phyloP scores from a whole-genome alignment of 2,329 filamentous ascomycete genomes.

The Nemania serpens region DNA sequence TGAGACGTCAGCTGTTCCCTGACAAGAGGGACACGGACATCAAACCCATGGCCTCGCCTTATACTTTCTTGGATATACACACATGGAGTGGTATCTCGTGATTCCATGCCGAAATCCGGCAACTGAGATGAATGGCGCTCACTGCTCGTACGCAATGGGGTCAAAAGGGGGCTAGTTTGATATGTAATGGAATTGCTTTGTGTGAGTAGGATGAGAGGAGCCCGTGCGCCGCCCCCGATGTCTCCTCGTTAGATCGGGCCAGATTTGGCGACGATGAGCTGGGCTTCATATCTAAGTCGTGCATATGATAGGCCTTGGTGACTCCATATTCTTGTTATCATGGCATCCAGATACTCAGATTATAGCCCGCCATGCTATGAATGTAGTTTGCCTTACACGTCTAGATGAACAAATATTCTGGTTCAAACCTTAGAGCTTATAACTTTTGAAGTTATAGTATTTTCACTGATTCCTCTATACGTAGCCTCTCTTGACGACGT shows the following conservation, averaged over 20 bases:
- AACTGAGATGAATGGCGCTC: neutral
- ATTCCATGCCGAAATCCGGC: conserved; percentile 1
- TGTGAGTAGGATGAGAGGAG: neutral
- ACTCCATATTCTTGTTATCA: neutral
- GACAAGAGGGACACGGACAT: conserved; percentile 9
- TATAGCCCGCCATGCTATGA: neutral
- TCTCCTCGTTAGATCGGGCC: neutral
- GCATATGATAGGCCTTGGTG: neutral
- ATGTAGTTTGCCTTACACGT: neutral
- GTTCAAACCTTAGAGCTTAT: neutral
- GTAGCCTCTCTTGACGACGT: neutral
- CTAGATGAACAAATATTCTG: neutral
- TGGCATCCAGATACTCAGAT: neutral
- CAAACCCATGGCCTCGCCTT: conserved; percentile 2
- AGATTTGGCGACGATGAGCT: no score
- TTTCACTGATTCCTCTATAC: neutral
- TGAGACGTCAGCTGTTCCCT: neutral
- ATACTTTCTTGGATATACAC: neutral
- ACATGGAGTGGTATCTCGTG: neutral
- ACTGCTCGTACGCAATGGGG: conserved; percentile 1
- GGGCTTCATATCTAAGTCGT: neutral
- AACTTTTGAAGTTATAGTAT: neutral
- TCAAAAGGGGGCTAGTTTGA: neutral
- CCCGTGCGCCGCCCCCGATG: neutral
- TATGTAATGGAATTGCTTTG: neutral